Evolutionary conservation across 805 yeast species (phyloP), one percentile per base, ranked within the genome.

Genomic region (Saccharomycopsis babjevae): DNA sequence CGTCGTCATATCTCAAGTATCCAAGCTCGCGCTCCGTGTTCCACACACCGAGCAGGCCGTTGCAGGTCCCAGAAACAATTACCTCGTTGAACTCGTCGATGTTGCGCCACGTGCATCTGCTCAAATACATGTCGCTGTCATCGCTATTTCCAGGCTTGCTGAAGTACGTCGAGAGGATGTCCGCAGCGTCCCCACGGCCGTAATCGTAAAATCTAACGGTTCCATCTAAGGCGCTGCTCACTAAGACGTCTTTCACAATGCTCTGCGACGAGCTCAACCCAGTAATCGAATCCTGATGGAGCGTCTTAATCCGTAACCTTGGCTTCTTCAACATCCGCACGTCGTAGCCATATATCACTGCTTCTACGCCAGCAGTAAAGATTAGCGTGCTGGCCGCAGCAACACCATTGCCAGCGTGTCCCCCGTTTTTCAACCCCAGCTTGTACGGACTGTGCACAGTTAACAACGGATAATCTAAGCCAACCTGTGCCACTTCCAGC

Each of bases 341-440:
- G 67, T 89, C 96, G 73, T 79, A 85, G 1, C 83, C 85, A 50
- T 73, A 68, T 0, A 89, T 77, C 0, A 76, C 73, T 0, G 89
- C 86, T 64, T 89, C 93, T 2, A 89, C 79, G 0, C 96, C 96
- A 0, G 85, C 74, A 5, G 82, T 76, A 65, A 76, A 88, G 3
- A 86, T 66, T 16, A 36, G 1, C 18, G 25, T 46, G 28, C 38
- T 30, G 10, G 20, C 18, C 6, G 57, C 22, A 25, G 38, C 57
- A 18, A 13, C 20, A 20, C 7, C 70, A 16, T 72, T 69, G 1
- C 80, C 83, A 50, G 16, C 32, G 1, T 16, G 16, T n/a, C 52
- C 15, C 25, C 28, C 2, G 15, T 20, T 42, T 28, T 46, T 22
- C 32, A 46, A 46, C 28, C n/a, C 32, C 30, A 46, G 20, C 28